phyloP scores from a whole-genome alignment of 2,329 filamentous ascomycete species.

The Talaromyces sp. region DNA sequence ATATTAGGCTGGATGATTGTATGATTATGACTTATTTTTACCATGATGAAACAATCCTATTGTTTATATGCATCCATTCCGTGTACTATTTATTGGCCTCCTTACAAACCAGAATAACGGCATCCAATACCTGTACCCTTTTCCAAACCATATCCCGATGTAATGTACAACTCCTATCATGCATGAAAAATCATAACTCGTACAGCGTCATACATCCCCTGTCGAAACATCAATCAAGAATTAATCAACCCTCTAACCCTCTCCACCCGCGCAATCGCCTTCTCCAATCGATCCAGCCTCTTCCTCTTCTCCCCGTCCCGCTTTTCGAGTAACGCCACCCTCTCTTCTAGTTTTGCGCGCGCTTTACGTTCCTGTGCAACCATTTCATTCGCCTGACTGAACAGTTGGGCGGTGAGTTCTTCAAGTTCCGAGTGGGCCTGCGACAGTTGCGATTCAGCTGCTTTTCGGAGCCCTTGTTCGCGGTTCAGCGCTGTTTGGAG shows the following conservation, averaged over 20 bases:
- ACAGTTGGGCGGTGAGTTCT: slow-evolving; percentile 60
- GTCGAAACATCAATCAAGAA: background rate
- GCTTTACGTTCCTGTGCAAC: slow-evolving; percentile 62
- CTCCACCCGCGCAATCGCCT: slow-evolving; percentile 58
- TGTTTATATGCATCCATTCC: background rate
- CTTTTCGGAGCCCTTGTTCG: slow-evolving; percentile 55
- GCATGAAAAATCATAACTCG: slow-evolving; percentile 1
- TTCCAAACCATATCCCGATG: background rate
- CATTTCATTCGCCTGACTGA: slow-evolving; percentile 66
- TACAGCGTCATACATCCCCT: background rate
- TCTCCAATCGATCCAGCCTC: slow-evolving; percentile 56
- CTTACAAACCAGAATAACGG: background rate
- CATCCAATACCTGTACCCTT: background rate
- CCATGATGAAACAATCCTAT: too few species aligned
- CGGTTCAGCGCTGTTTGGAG: slow-evolving; percentile 55
- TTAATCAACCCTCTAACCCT: slow-evolving; percentile 56
- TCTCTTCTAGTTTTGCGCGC: slow-evolving; percentile 52
- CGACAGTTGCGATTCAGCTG: slow-evolving; percentile 57
- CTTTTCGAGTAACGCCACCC: slow-evolving; percentile 47
- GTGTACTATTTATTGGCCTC: background rate
- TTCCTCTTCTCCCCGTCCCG: slow-evolving; percentile 52
- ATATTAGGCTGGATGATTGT: background rate
- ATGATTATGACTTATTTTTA: background rate
- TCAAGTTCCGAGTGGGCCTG: slow-evolving; percentile 60
- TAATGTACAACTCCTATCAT: background rate